phyloP scores from a whole-genome alignment of 257 asterid genomes.

The Cinchona pubescens region DNA sequence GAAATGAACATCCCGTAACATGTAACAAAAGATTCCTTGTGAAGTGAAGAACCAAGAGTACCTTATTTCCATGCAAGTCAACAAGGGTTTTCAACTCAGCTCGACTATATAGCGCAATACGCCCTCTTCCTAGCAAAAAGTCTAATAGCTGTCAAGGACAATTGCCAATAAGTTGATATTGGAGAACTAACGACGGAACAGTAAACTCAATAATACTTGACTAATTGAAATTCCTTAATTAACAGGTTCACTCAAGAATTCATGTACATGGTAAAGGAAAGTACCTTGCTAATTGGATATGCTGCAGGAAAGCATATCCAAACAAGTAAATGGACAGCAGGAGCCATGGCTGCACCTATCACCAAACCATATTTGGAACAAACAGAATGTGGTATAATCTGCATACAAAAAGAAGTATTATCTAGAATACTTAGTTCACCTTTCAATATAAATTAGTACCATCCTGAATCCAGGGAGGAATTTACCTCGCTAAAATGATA shows the following conservation, averaged over 20 bases:
- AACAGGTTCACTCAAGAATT: background rate
- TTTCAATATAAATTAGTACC: no score
- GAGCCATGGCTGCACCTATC: conserved; percentile 67
- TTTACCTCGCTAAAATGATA: conserved; percentile 81
- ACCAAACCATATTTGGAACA: conserved; percentile 57
- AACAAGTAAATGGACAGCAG: conserved; percentile 47
- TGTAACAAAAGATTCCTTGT: background rate
- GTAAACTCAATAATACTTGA: background rate
- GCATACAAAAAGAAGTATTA: no score
- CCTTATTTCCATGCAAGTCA: conserved; percentile 78
- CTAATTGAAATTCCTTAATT: background rate
- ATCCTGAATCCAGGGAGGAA: background rate
- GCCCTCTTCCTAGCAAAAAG: conserved; percentile 60
- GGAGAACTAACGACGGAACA: background rate
- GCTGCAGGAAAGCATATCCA: conserved; percentile 57
- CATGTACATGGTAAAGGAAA: background rate
- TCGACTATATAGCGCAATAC: conserved; percentile 57
- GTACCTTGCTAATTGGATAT: conserved; percentile 78
- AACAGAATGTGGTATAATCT: conserved; percentile 46
- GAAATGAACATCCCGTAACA: background rate
- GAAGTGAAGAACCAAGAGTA: conserved; percentile 2
- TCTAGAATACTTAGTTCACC: no score
- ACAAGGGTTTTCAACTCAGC: conserved; percentile 75
- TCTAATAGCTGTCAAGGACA: conserved; percentile 51
- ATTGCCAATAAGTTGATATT: conserved; percentile 1